Base-by-base conservation (phyloP, 179 eudicot species). In the Corrigiola litoralis region DNA sequence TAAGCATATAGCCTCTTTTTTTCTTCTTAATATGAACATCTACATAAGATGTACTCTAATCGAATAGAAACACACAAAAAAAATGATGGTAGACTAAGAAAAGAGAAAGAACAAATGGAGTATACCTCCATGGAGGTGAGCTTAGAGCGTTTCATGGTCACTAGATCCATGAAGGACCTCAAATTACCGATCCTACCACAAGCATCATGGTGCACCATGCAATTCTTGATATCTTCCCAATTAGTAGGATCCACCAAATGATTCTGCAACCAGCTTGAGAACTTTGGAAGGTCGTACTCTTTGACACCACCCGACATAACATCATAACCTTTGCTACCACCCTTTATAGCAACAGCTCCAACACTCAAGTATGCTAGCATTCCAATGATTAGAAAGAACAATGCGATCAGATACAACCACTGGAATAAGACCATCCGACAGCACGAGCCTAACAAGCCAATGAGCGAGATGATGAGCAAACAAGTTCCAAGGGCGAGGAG, bases 111-210 rank as follows among this genome's bases (percentile, higher is more conserved):
- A 53, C 2, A n/a, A 25, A 14, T 34, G 4, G 3, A 38, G 23
- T 13, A 11, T 70, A 78, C 81, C 81, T 78, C 81, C 41, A 78
- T 70, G 14, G 79, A 13, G 28, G 79, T 66, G 52, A 61, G 60
- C 38, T 66, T 78, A 20, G 69, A 61, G 23, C 57, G 55, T 6
- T 74, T 74, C 42, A 49, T 8, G 5, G 44, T 25, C 2, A 78
- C 37, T 37, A 78, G 55, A 70, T 78, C 79, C 51, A 66, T 44
- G 6, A 78, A 28, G 31, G 79, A 38, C 50, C 79, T 61, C 57
- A 65, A 66, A 20, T 63, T 38, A 27, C 66, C 38, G 42, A 74
- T 49, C 73, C 62, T 78, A 16, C 72, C 69, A 66, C 81, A 78
- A 23, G 61, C 76, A 70, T 78, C 67, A 63, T 78, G 72, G 32